Evolutionary conservation across 176 grass and related monocot species (phyloP).

Genomic region (Poa pratensis): DNA sequence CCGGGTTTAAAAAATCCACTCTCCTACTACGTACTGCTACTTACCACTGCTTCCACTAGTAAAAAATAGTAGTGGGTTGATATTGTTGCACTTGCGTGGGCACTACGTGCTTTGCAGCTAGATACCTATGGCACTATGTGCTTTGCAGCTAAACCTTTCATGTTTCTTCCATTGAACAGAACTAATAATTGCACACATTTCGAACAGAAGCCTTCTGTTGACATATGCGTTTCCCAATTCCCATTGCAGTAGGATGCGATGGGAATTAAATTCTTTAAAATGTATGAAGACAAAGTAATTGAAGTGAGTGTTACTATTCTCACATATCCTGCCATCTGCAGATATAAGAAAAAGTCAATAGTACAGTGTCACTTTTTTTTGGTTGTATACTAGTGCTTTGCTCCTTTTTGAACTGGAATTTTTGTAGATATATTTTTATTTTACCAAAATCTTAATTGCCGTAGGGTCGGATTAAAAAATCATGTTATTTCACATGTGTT

Average conservation of each 20-base stretch:
- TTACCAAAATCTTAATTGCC: neutral
- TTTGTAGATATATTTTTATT: neutral
- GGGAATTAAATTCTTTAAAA: neutral
- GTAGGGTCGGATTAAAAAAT: neutral
- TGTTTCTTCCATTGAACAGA: neutral
- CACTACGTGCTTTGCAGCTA: constrained; percentile 27
- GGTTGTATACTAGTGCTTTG: constrained; percentile 29
- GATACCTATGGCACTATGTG: constrained; percentile 28
- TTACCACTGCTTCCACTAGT: constrained; percentile 33
- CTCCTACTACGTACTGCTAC: too few species aligned
- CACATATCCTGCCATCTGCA: neutral
- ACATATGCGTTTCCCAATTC: neutral
- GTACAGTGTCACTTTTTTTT: neutral
- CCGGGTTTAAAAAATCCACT: too few species aligned
- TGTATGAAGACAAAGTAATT: neutral
- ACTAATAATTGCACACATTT: neutral
- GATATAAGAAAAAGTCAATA: neutral
- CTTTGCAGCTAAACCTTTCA: neutral
- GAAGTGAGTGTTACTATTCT: too few species aligned
- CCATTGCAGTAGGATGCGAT: neutral
- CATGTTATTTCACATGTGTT: neutral
- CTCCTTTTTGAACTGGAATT: constrained; percentile 10
- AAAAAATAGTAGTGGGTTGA: constrained; percentile 34
- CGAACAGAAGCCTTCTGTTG: neutral
- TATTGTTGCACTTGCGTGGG: constrained; percentile 23